Percentiles rank a stretch among this genome's conserved stretches.
phyloP scores from a whole-genome alignment of 179 eudicot genomes.

The Silene coronaria region DNA sequence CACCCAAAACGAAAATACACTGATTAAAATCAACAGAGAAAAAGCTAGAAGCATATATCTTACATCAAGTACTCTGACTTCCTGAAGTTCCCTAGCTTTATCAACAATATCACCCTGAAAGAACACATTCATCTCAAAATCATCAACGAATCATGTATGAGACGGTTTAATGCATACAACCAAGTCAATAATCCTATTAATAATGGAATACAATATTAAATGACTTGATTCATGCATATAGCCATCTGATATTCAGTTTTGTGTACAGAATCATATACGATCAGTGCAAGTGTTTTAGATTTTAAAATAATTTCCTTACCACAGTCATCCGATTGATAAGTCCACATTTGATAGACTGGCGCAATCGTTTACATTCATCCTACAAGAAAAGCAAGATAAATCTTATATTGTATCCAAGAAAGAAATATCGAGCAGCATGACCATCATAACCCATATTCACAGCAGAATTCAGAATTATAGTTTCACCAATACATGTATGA shows the following conservation, averaged over 20 bases:
- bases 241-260: neutral
- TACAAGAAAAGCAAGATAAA: constrained; percentile 21
- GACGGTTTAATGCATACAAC: neutral
- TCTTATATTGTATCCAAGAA: neutral
- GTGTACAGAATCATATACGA: neutral
- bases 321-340: constrained; percentile 75
- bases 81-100: constrained; percentile 1
- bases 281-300: neutral
- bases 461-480: neutral
- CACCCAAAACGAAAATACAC: neutral
- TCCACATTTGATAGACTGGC: constrained; percentile 97
- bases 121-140: neutral
- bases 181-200: neutral
- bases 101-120: constrained; percentile 4
- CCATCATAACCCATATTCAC: neutral
- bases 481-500: neutral
- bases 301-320: constrained; percentile 43
- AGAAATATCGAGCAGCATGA: neutral
- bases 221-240: neutral
- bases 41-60: neutral
- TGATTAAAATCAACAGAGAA: neutral
- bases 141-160: constrained; percentile 15
- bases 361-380: constrained; percentile 98
- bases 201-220: neutral
- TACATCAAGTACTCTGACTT: constrained; percentile 2